phyloP scores from a whole-genome alignment of 495 filamentous ascomycete genomes.

The Platismatia glauca region DNA sequence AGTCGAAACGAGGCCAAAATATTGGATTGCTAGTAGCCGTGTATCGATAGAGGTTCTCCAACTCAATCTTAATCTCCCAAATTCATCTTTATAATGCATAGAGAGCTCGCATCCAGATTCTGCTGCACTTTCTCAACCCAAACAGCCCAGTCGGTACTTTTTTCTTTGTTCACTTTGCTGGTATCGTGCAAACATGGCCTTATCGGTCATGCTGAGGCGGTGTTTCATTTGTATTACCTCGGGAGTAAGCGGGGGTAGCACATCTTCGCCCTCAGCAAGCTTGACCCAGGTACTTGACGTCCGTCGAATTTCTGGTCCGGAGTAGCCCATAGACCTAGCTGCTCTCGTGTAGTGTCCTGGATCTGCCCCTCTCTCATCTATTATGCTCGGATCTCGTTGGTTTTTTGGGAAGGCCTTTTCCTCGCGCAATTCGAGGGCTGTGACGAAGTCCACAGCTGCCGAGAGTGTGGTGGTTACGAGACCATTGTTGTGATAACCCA shows the following conservation, averaged over 20 bases:
- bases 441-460: constrained; percentile 5
- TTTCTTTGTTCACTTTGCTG: not conserved
- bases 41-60: too few species aligned
- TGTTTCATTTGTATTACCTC: not conserved
- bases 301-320: constrained; percentile 1
- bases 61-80: too few species aligned
- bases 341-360: constrained; percentile 1
- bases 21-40: too few species aligned
- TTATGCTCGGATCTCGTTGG: constrained; percentile 4
- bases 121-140: not conserved
- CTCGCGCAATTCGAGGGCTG: constrained; percentile 6
- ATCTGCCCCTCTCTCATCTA: constrained; percentile 2
- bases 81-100: too few species aligned
- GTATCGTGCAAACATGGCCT: not conserved
- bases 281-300: constrained; percentile 1
- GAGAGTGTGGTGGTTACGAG: constrained; percentile 6
- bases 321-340: constrained; percentile 2
- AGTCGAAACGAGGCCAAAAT: too few species aligned
- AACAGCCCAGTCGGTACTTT: not conserved
- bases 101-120: not conserved
- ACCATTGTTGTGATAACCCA: not conserved
- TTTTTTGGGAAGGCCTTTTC: constrained; percentile 1
- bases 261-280: constrained; percentile 1
- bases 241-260: constrained; percentile 8
- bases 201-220: not conserved